Evolutionary conservation across 768 basidiomycete species (phyloP), one percentile per base, ranked within the genome.

Genomic region (Suillus cothurnatus): DNA sequence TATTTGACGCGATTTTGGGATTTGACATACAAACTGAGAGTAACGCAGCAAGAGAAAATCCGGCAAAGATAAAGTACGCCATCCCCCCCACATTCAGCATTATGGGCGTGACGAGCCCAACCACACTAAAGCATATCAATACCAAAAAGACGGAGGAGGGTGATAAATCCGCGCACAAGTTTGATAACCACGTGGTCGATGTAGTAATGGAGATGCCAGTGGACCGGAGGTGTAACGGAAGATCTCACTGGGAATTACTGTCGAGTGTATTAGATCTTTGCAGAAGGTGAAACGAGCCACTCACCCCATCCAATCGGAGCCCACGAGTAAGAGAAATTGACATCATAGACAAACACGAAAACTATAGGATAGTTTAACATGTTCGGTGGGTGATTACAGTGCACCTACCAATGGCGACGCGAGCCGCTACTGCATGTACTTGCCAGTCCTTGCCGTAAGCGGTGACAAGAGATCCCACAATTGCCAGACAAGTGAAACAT

Each of bases 41-140:
- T 66, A 76, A 77, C 1, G 76, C 73, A 53, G 77, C n/a, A 31
- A 74, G 17, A 31, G 74, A 64, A 31, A 76, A 76, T n/a, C 66
- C 75, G 11, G 76, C 76, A 69, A 77, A 77, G 67, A 74, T 77
- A 63, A 71, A 76, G 61, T 76, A 76, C 23, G 75, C 76, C 7
- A 73, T 70, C 28, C 75, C 75, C 2, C 62, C 34, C 11, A 9
- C 73, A 39, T 60, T 72, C 61, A 98, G 98, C 76, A 76, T 78
- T 23, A 39, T 68, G 3, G 75, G 75, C 26, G 75, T 75, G 21
- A 75, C 70, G 61, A 77, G 47, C 6, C 77, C 77, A 49, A 76
- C 72, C 59, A 77, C 7, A 6, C 75, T 76, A 36, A 66, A 66
- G 39, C 26, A 21, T 6, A 34, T 63, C 62, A 50, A 62, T 17